These are phyloP conservation scores for Cardamine occulta DNA, from an alignment of 345 rosid species.

Conservation along the genomic window DNA sequence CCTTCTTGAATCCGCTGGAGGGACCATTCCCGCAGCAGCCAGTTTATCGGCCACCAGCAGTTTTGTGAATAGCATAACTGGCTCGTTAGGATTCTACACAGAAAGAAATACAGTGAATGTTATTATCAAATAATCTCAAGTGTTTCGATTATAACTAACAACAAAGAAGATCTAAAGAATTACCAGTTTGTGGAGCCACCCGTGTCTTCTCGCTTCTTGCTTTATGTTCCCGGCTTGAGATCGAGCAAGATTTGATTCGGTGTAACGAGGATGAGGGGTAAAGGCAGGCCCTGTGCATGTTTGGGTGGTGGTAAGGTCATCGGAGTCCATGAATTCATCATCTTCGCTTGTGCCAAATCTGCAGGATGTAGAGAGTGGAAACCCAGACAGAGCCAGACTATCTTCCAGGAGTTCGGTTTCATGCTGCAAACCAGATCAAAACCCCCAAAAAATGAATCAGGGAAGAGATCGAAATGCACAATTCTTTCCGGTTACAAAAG, in stretches of 20 bases:
- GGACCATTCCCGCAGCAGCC: conserved; percentile 74
- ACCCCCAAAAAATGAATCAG: background rate
- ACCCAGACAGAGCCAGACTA: conserved; percentile 67
- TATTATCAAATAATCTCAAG: background rate
- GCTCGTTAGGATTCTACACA: conserved; percentile 79
- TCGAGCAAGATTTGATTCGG: conserved; percentile 49
- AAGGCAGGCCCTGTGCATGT: conserved; percentile 51
- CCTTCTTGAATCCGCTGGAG: conserved; percentile 50
- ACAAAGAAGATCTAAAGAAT: background rate
- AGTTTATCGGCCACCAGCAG: conserved; percentile 83
- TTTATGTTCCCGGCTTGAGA: conserved; percentile 54
- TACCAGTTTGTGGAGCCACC: conserved; percentile 88
- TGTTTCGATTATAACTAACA: background rate
- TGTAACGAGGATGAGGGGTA: conserved; percentile 49
- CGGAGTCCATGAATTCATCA: conserved; percentile 85
- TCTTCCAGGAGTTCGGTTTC: conserved; percentile 87
- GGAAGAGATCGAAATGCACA: background rate
- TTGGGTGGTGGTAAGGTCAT: conserved; percentile 63
- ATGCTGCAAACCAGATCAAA: conserved; percentile 53
- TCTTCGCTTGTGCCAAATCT: conserved; percentile 82
- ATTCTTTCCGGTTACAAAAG: background rate
- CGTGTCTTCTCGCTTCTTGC: conserved; percentile 71
- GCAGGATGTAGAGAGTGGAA: conserved; percentile 54
- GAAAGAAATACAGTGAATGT: background rate
- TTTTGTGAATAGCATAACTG: conserved; percentile 80